Percentiles rank a stretch among this genome's conserved stretches.
Conservation (phyloP, 163 green algal species). For the Chlorella variabilis region DNA sequence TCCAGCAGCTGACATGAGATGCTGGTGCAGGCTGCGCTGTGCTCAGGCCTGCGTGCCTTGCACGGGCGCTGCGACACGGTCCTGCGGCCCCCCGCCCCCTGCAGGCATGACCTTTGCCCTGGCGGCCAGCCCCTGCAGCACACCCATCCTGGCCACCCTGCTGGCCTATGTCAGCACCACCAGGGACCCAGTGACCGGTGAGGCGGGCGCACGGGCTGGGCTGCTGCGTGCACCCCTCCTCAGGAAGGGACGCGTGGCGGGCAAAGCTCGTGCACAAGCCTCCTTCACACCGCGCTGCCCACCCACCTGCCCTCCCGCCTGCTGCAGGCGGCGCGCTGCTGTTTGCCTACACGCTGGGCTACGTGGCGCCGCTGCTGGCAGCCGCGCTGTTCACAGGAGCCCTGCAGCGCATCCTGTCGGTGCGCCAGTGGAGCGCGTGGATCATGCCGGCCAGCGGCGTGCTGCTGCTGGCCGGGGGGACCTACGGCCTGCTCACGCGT, state of each 20-base stretch:
- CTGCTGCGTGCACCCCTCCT: background rate
- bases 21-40: too few relatives aligned
- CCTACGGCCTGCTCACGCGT: slow-evolving; percentile 82
- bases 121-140: slow-evolving; percentile 95
- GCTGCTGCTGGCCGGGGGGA: slow-evolving; percentile 86
- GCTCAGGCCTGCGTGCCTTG: background rate
- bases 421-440: slow-evolving; percentile 80
- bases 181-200: slow-evolving; percentile 49
- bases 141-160: slow-evolving; percentile 93
- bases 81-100: background rate
- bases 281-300: too few relatives aligned
- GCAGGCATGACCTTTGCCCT: slow-evolving; percentile 93
- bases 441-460: slow-evolving; percentile 87
- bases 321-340: slow-evolving; percentile 81
- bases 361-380: slow-evolving; percentile 90
- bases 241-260: too few relatives aligned
- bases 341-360: slow-evolving; percentile 92
- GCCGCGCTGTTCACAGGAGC: slow-evolving; percentile 80
- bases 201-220: background rate
- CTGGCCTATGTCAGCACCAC: slow-evolving; percentile 89
- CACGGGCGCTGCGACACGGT: too few relatives aligned
- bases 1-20: too few relatives aligned
- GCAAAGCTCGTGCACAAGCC: too few relatives aligned
- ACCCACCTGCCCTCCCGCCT: background rate
- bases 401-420: slow-evolving; percentile 66